Base-by-base conservation (phyloP, 768 basidiomycete genomes). In the Lactarius pseudohatsudake region DNA sequence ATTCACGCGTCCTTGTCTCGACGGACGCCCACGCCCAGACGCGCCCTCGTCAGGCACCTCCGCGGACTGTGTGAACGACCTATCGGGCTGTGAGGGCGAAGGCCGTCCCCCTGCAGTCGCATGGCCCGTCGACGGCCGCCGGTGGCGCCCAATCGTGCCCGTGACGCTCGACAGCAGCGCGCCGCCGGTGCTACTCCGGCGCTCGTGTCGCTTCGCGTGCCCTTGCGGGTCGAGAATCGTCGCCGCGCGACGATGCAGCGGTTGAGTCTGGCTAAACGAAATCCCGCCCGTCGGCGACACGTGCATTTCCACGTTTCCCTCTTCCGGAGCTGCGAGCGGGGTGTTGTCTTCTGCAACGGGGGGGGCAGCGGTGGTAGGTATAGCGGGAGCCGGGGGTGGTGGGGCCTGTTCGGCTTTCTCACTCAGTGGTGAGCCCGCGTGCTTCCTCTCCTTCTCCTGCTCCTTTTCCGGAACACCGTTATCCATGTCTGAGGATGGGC, bases 131-230 rank as follows among this genome's bases (percentile, higher is more conserved):
- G 89, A 91, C 3, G 90, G 89, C 61, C 90, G 78, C 41, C 91
- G 82, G 75, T 85, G 83, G 4, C 91, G 81, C 11, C 88, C 87
- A 65, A 90, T 81, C 4, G 87, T 85, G 18, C 85, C 86, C 15
- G 81, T 72, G 15, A 72, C 73, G 10, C 61, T 82, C 30, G 80
- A 80, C 47, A 85, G 73, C 54, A 85, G 74, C 57, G 86, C 85
- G 28, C 85, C 90, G 32, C 90, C 88, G 0, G 88, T 90, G 72
- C 90, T 92, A 72, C 89, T 91, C 72, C 92, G 77, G 72, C 91
- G 80, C 69, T 90, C 89, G 73, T 93, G 91, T 53, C 86, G 80
- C 16, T 80, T 78, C 28, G 86, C 77, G 16, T 86, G 80, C 18
- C 86, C 84, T 57, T 85, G 82, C 0, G 90, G 84, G 74, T 93